Base-by-base conservation (phyloP, 2,329 filamentous ascomycete genomes). In the Penicillium sp. region DNA sequence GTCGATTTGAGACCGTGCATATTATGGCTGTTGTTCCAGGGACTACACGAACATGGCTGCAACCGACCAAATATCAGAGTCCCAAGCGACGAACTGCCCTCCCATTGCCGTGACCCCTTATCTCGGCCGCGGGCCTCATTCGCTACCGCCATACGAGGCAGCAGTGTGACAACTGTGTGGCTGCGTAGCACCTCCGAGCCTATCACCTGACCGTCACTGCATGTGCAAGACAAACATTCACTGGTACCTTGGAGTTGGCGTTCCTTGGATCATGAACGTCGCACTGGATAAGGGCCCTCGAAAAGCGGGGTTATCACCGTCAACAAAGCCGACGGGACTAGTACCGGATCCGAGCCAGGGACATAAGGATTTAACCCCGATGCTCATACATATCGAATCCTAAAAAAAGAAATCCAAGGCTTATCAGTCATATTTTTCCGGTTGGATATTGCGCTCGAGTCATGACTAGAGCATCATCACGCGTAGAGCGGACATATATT, bases 1-100 rank as follows among this genome's bases (percentile, higher is more conserved):
- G 41, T 67, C 69, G 27, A 65, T 63, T 45, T 76, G 72, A 75
- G 49, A 4, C 3, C 14, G 20, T 27, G 33, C 37, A 40, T 40
- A 18, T 40, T 40, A 40, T 12, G 11, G 37, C 11, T 22, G 37
- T 40, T 40, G 9, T 40, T 37, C 33, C 3, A 12, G 44, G 23
- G 26, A 47, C 44, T 47, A 20, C 8, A 22, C 33, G 33, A 41
- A 31, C 35, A 55, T 27, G 23, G 25, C 26, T 25, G 7, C 44
- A 47, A 31, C 23, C 4, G 26, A 47, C n/a, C 9, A 22, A 40
- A 40, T 9, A 40, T 22, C 37, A 6, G 2, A 40, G 37, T 22
- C 18, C 18, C 37, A 40, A 37, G 33, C n/a, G 37, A 40, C 18
- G 18, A 22, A 11, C 37, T 40, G 5, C 18, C 37, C 18, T 37